Base-by-base conservation (phyloP, 129 eudicot genomes). In the Kitagawia praeruptora region DNA sequence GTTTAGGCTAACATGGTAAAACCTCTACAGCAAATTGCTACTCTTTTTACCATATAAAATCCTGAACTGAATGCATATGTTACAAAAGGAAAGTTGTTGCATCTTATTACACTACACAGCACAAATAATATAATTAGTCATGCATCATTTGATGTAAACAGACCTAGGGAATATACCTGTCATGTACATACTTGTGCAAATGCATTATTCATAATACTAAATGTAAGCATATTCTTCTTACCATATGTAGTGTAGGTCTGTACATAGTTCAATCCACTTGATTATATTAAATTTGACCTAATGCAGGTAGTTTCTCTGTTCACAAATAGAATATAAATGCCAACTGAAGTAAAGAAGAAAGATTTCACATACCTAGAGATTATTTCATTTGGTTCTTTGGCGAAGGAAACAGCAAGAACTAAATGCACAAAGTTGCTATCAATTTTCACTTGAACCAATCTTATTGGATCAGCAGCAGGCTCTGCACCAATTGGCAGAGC, bases 401-500 rank as follows among this genome's bases (percentile, higher is more conserved):
- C 98, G 81, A 81, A 94, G 42, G 98, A 94, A 74, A 94, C 97
- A 51, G 96, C 98, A 64, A 94, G 89, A 74, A 94, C 97, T 54
- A 83, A 58, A 88, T 92, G 96, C 31, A 88, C 87, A 82, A 92
- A 87, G 84, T 94, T 97, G 66, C 88, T 86, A 81, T 85, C 89
- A 47, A 87, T 85, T 75, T 78, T 91, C 21, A 94, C 98, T 8
- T 87, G 91, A 61, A 85, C 89, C 88, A 90, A 84, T 85, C 98
- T 88, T 80, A 91, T 88, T 67, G 96, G 98, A 61, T 94, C 97
- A 27, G 98, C 93, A 76, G 88, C 88, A 76, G 98, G 98, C 86
- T 94, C 96, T 44, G 98, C 98, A 66, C 98, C 98, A 76, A 86
- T 89, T 27, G 98, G 98, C 71, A 94, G 85, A 88, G 98, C 98